Conservation (phyloP, 73 alveolate species). For the Durusdinium trenchii region DNA sequence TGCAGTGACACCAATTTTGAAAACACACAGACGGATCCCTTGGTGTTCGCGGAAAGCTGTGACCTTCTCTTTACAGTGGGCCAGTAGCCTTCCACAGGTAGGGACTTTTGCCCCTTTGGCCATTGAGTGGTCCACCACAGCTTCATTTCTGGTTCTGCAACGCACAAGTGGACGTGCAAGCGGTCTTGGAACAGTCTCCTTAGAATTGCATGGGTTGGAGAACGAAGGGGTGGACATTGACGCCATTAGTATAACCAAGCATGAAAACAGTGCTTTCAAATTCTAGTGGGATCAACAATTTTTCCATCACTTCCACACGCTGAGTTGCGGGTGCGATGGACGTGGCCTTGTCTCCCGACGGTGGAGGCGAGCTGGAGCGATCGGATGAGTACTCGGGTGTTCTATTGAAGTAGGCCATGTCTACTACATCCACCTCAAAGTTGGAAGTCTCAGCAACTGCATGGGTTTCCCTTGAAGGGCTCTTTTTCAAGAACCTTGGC, state of each 20-base stretch:
- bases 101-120: neutral
- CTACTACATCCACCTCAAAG: neutral
- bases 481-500: neutral
- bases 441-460: too few relatives aligned
- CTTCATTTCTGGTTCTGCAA: neutral
- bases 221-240: neutral
- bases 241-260: neutral
- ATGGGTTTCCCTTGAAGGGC: neutral
- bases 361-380: neutral
- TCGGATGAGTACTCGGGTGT: neutral
- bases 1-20: conserved; percentile 18
- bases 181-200: neutral
- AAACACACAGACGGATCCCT: neutral
- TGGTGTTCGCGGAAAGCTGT: neutral
- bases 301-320: neutral
- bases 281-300: neutral
- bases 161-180: neutral
- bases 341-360: neutral
- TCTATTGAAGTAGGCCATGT: neutral
- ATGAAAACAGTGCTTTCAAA: neutral
- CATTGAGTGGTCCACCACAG: neutral
- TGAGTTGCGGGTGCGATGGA: neutral
- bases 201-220: neutral
- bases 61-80: neutral
- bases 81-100: neutral